Evolutionary conservation across 495 filamentous ascomycete genomes (phyloP).

Genomic region (Lasiosphaeria miniovina): DNA sequence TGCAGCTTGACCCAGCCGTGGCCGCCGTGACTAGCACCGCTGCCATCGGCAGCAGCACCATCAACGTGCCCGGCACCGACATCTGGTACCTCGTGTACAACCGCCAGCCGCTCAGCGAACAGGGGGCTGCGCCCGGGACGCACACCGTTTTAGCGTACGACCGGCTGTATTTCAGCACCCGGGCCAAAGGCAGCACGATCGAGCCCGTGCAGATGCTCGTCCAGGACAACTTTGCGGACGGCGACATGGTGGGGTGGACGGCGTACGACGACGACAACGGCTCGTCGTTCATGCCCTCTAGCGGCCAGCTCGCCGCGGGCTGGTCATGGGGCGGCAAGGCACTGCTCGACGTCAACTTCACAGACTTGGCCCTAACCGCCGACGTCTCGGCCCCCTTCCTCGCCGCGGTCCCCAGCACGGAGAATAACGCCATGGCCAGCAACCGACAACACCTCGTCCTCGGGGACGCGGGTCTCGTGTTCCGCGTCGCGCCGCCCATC

Average conservation of each 20-base stretch:
- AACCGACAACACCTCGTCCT: no score
- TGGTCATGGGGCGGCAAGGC: slow-evolving; percentile 17
- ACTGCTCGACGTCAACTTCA: slow-evolving; percentile 34
- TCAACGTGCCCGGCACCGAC: slow-evolving; percentile 40
- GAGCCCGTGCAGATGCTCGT: slow-evolving; percentile 40
- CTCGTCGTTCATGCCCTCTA: no score
- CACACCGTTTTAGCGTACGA: slow-evolving; percentile 48
- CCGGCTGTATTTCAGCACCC: slow-evolving; percentile 43
- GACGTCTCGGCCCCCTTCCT: slow-evolving; percentile 15
- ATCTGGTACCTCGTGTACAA: slow-evolving; percentile 52
- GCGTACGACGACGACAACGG: slow-evolving; percentile 15
- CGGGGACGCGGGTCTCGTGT: slow-evolving; percentile 29
- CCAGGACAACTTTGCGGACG: slow-evolving; percentile 36
- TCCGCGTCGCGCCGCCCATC: slow-evolving; percentile 17
- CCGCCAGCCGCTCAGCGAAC: slow-evolving; percentile 34
- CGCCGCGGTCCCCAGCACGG: neutral
- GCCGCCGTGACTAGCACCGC: slow-evolving; percentile 14
- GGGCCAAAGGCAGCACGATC: slow-evolving; percentile 35
- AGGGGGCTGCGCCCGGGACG: slow-evolving; percentile 35
- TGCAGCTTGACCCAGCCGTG: slow-evolving; percentile 37
- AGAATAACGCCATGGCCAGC: no score
- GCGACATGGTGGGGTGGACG: slow-evolving; percentile 29
- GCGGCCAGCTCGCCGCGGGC: neutral
- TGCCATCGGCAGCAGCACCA: slow-evolving; percentile 37
- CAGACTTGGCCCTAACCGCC: slow-evolving; percentile 26